phyloP scores from a whole-genome alignment of 306 rosid genomes.

The Amphicarpaea edgeworthii region DNA sequence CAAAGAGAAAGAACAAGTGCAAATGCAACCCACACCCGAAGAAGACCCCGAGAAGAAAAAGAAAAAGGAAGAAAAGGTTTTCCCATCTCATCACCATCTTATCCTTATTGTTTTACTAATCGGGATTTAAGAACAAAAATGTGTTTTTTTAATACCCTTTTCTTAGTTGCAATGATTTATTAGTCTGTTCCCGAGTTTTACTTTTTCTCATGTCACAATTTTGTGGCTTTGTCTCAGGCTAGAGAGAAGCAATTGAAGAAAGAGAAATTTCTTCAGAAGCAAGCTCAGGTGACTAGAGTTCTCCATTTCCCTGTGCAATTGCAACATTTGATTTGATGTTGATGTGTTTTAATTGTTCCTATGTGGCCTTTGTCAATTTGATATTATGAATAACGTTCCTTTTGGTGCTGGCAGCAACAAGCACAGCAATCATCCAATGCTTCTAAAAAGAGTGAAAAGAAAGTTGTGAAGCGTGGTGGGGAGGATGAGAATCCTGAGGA shows the following conservation, averaged over 20 bases:
- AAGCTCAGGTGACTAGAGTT: conserved; percentile 70
- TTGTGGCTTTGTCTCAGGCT: conserved; percentile 60
- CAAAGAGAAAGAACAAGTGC: conserved; percentile 18
- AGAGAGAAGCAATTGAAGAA: conserved; percentile 91
- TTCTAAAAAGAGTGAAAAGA: conserved; percentile 79
- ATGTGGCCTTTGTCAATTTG: conserved; percentile 24
- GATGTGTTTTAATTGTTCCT: neutral
- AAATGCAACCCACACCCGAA: conserved; percentile 45
- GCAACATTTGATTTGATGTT: conserved; percentile 13
- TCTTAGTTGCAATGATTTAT: neutral
- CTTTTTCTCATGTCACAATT: conserved; percentile 7
- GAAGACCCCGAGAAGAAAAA: conserved; percentile 95
- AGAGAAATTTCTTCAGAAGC: conserved; percentile 73
- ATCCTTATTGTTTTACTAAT: neutral
- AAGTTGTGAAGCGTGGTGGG: conserved; percentile 64
- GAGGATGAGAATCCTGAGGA: conserved; percentile 82
- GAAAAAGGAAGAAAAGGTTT: conserved; percentile 93
- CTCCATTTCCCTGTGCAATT: conserved; percentile 6
- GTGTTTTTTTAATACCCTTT: neutral
- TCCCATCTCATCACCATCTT: neutral
- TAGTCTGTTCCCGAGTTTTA: neutral
- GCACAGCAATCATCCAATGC: conserved; percentile 71
- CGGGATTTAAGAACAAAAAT: neutral
- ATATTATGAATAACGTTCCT: neutral
- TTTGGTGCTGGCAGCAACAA: conserved; percentile 71